Conservation (phyloP, 2,329 filamentous ascomycete genomes). For the Botrytis sinoallii region DNA sequence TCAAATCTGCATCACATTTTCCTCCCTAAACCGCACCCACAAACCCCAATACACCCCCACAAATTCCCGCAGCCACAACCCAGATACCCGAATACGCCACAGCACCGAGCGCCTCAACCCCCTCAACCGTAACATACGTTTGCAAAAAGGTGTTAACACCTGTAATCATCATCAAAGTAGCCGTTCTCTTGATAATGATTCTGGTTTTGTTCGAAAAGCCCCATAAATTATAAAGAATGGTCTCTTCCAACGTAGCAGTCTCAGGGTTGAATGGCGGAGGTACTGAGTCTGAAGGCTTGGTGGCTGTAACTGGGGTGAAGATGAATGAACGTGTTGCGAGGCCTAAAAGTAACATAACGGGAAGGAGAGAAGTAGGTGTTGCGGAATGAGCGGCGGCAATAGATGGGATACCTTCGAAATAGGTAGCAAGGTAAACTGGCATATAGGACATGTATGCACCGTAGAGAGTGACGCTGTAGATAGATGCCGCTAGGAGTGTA, state of each 20-base stretch:
- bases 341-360: constrained; percentile 57
- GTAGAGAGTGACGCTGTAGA: constrained; percentile 74
- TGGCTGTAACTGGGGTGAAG: constrained; percentile 63
- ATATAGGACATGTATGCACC: constrained; percentile 67
- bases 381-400: constrained; percentile 66
- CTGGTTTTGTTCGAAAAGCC: constrained; percentile 62
- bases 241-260: constrained; percentile 64
- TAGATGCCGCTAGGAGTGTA: constrained; percentile 63
- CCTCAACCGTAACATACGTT: constrained; percentile 63
- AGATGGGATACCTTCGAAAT: constrained; percentile 71
- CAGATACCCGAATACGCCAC: constrained; percentile 71
- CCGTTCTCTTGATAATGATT: constrained; percentile 62
- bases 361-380: constrained; percentile 58
- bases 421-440: constrained; percentile 65
- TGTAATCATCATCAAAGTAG: constrained; percentile 55
- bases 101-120: constrained; percentile 68
- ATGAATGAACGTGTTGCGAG: constrained; percentile 72
- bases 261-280: constrained; percentile 58
- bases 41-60: constrained; percentile 54
- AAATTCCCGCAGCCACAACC: constrained; percentile 61
- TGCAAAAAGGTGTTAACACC: constrained; percentile 60
- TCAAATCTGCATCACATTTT: neutral
- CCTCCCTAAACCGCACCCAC: constrained; percentile 47
- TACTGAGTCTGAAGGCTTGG: constrained; percentile 49
- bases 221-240: constrained; percentile 70